Evolutionary conservation across 139 green algal genomes (phyloP), one percentile per base, ranked within the genome.

Genomic region (Picochlorum sp.): DNA sequence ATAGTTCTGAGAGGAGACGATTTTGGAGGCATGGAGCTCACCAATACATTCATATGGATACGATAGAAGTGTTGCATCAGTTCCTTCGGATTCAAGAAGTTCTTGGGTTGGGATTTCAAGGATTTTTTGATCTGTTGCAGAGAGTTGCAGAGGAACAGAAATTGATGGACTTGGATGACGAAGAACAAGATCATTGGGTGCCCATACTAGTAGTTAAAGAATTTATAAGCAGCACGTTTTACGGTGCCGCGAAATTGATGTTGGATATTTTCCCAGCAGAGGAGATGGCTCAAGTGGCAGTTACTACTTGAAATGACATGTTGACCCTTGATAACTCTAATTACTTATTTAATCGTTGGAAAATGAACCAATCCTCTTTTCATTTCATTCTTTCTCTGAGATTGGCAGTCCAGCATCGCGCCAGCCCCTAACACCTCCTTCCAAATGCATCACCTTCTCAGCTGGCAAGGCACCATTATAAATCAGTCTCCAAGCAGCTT

Each of bases 81-180:
- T 24, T 76, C 31, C 47, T 78, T 24, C 36, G 62, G 5, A 47
- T 78, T 30, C 43, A 72, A 55, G 57, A 77, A 33, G 63, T 39
- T n/a, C 64, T 72, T 9, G 63, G 64, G 16, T 30, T 75, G 50
- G 59, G 64, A 28, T 66, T 72, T 28, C 65, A 78, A 54, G 24
- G 43, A 7, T 78, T 81, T 59, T 32, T 81, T 9, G 69, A 81
- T 61, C 57, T 81, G 61, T 62, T 81, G 41, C 74, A 81, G 54
- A 50, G 69, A 3, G 56, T 56, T 14, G 74, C 44, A 2, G 74
- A 81, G 61, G 74, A 75, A n/a, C 10, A 33, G 32, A 53, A 45
- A 16, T 44, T 78, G 32, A 65, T 81, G 65, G 69, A 76, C 6
- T 52, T 75, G 9, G 37, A 50, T 24, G 47, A 76, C 36, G 74